phyloP scores from a whole-genome alignment of 2,329 filamentous ascomycete genomes.

The Colletotrichum truncatum region DNA sequence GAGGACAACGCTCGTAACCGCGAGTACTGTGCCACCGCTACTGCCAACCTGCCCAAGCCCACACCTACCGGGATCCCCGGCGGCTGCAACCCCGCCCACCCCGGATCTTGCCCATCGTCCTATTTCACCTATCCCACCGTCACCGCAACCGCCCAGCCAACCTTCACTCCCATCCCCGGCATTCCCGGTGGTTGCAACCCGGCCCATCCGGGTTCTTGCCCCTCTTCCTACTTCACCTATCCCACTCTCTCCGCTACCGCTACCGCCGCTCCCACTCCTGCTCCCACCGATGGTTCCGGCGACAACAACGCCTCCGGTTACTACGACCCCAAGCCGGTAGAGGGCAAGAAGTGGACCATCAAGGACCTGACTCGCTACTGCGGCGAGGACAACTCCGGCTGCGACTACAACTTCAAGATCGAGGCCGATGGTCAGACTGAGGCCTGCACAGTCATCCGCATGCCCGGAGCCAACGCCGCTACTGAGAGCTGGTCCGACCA shows the following conservation, averaged over 20 bases:
- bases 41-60: conserved; percentile 16
- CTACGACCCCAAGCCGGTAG: not conserved
- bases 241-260: conserved; percentile 1
- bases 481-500: conserved; percentile 21
- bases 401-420: conserved; percentile 27
- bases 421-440: conserved; percentile 11
- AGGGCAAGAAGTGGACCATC: conserved; percentile 20
- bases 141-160: not conserved
- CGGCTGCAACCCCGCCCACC: conserved; percentile 28
- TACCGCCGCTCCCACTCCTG: not conserved
- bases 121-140: conserved; percentile 19
- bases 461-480: conserved; percentile 1
- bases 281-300: not conserved
- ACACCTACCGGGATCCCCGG: conserved; percentile 24
- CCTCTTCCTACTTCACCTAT: not conserved
- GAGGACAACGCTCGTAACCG: conserved; percentile 28
- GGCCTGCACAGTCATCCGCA: conserved; percentile 15
- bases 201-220: conserved; percentile 12
- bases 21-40: conserved; percentile 22
- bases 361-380: conserved; percentile 22
- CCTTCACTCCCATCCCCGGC: conserved; percentile 8
- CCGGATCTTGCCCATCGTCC: conserved; percentile 23
- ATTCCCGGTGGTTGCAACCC: conserved; percentile 28
- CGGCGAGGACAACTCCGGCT: not conserved
- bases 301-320: not conserved